These are phyloP conservation scores for Quercus mongolica DNA, from an alignment of 306 rosid species.

Conservation along the genomic window DNA sequence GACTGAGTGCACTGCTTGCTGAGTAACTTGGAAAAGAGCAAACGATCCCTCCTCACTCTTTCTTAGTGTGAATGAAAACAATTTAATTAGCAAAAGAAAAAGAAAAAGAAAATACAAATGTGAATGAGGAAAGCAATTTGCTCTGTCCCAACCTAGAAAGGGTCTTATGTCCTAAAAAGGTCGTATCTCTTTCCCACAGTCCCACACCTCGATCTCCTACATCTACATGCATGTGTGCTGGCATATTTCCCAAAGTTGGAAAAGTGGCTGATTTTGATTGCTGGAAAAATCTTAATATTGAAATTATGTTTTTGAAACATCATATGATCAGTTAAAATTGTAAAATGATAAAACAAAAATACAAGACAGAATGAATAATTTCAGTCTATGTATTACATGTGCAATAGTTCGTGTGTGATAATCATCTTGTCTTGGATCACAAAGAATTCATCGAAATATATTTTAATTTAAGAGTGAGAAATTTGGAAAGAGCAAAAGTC, in stretches of 20 bases:
- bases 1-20: not conserved
- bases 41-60: conserved; percentile 8
- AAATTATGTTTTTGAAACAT: no score
- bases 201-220: conserved; percentile 5
- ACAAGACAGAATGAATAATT: no score
- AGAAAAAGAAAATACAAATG: no score
- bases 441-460: no score
- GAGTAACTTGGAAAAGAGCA: not conserved
- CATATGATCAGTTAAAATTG: not conserved
- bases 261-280: not conserved
- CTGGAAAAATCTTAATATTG: no score
- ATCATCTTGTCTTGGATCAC: no score
- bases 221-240: conserved; percentile 28
- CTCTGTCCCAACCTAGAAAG: conserved; percentile 17
- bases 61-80: conserved; percentile 26
- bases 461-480: no score
- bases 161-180: not conserved
- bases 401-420: no score
- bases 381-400: no score
- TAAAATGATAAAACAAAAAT: no score
- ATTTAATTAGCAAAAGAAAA: not conserved
- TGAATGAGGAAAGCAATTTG: not conserved
- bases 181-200: conserved; percentile 12
- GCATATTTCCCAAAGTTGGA: conserved; percentile 26
- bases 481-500: conserved; percentile 32